Base-by-base conservation (phyloP, 106 monocot genomes). In the Platanthera zijinensis region DNA sequence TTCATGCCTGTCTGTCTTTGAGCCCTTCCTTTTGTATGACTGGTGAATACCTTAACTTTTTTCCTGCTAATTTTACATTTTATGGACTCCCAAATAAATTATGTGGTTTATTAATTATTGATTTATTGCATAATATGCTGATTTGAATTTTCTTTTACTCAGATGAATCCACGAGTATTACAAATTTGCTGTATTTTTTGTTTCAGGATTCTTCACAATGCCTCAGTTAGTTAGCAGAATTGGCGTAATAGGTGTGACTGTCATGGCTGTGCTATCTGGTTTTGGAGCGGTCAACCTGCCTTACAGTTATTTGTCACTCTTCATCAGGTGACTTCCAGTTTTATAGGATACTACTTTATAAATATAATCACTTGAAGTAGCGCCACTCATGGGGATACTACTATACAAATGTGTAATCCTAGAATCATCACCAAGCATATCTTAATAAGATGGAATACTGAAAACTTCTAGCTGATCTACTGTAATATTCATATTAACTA, bases 241-340 rank as follows among this genome's bases (percentile, higher is more conserved):
- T 86, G 94, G 94, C 52, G 94, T 94, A 53, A 89, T 97, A 71
- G 94, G 97, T 15, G 91, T 97, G 21, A 87, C 89, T 54, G 89
- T 94, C n/a, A 97, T 97, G 97, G 94, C 97, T 81, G 84, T 97
- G 28, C 84, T 97, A 8, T 94, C 97, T 80, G 97, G 97, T 54
- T 94, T 94, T 85, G 97, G 97, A 82, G 94, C 97, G 80, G 93
- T 97, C 54, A 94, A 94, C 86, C 83, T 97, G 25, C 97, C 97
- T 48, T 94, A 91, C 79, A 89, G 94, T 64, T 97, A 97, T 87
- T 90, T 97, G 72, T 97, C 97, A 14, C 89, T 97, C 45, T 97
- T 97, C 76, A 97, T 97, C 83, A 97, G 96, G 96, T 97, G 51
- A 74, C 30, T 77, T 21, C 39, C 67, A 56, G 22, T 76, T 72